A percentile compares a stretch with the other conserved stretches of the same genome.
Evolutionary conservation across 108 stramenopile genomes (phyloP).

Genomic region (Poteriospumella lacustris): DNA sequence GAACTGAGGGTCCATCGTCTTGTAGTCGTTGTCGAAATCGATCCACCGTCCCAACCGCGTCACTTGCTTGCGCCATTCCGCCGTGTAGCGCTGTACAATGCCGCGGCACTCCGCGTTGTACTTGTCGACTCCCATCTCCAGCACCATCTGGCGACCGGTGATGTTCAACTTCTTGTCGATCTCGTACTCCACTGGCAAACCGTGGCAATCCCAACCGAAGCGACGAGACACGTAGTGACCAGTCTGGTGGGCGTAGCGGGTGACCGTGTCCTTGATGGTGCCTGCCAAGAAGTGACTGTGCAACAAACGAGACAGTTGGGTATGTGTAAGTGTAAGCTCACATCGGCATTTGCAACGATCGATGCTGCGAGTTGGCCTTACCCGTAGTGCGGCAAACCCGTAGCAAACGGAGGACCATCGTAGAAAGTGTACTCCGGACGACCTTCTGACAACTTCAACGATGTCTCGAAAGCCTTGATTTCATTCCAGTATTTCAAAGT

Average conservation of each 20-base stretch:
- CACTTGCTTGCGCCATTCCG: slow-evolving; percentile 93
- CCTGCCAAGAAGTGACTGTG: slow-evolving; percentile 87
- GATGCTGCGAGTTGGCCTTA: neutral
- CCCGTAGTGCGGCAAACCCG: slow-evolving; percentile 97
- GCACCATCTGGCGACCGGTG: slow-evolving; percentile 83
- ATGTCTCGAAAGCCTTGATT: slow-evolving; percentile 42
- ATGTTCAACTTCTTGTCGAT: slow-evolving; percentile 90
- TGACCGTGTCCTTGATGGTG: slow-evolving; percentile 98
- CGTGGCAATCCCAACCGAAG: slow-evolving; percentile 98
- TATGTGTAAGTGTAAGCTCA: neutral
- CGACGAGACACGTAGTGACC: slow-evolving; percentile 84
- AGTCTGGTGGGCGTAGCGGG: slow-evolving; percentile 89
- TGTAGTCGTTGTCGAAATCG: slow-evolving; percentile 98
- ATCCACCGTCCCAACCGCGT: slow-evolving; percentile 96
- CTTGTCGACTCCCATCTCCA: slow-evolving; percentile 91
- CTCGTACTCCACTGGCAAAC: slow-evolving; percentile 96
- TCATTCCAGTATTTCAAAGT: slow-evolving; percentile 42
- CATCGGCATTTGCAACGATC: neutral
- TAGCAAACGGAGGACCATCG: slow-evolving; percentile 99
- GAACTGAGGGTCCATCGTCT: slow-evolving; percentile 94
- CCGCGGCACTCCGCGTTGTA: slow-evolving; percentile 93
- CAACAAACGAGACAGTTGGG: neutral
- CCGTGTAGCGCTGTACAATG: slow-evolving; percentile 90
- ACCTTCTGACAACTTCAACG: slow-evolving; percentile 47
- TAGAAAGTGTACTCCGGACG: slow-evolving; percentile 85